These are phyloP conservation scores for Ophiognomonia clavigignenti-juglandacearum DNA, from an alignment of 2,329 filamentous ascomycete species.

Conservation along the genomic window DNA sequence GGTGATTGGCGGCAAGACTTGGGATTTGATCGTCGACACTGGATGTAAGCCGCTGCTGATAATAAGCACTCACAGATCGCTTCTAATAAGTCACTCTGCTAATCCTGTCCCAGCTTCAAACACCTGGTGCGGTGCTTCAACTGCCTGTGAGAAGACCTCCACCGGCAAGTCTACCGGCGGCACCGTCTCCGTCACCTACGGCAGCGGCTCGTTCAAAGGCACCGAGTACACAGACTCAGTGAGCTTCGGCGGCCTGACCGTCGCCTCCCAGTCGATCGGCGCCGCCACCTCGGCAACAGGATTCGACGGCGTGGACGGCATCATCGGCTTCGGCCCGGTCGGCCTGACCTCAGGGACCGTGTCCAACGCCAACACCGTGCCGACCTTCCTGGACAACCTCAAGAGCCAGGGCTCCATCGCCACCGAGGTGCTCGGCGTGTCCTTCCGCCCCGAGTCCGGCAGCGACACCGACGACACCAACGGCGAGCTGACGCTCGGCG, in stretches of 20 bases:
- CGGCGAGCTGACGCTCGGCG: conserved; percentile 22
- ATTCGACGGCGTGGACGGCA: conserved; percentile 4
- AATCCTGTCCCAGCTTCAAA: conserved; percentile 18
- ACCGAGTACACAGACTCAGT: conserved; percentile 25
- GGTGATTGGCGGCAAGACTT: conserved; percentile 21
- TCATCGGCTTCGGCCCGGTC: conserved; percentile 21
- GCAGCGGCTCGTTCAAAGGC: conserved; percentile 23
- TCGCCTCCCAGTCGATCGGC: conserved; percentile 8
- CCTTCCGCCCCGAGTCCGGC: conserved; percentile 22
- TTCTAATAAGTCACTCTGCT: background rate
- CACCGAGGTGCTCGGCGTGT: conserved; percentile 25
- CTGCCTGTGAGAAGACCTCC: conserved; percentile 3
- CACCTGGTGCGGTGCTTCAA: conserved; percentile 13
- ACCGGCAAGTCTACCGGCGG: conserved; percentile 18
- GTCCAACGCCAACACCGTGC: conserved; percentile 21
- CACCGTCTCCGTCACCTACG: conserved; percentile 22
- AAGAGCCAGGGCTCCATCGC: conserved; percentile 23
- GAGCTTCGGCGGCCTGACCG: conserved; percentile 26
- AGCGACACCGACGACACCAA: conserved; percentile 21
- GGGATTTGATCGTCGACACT: conserved; percentile 25
- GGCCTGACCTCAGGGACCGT: conserved; percentile 22
- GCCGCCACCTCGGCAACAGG: conserved; percentile 1
- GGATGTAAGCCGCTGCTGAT: conserved; percentile 18
- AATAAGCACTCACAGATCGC: background rate
- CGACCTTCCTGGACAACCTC: conserved; percentile 25